Evolutionary conservation across 208 protist species (phyloP).

Genomic region (Leishmania tropica): DNA sequence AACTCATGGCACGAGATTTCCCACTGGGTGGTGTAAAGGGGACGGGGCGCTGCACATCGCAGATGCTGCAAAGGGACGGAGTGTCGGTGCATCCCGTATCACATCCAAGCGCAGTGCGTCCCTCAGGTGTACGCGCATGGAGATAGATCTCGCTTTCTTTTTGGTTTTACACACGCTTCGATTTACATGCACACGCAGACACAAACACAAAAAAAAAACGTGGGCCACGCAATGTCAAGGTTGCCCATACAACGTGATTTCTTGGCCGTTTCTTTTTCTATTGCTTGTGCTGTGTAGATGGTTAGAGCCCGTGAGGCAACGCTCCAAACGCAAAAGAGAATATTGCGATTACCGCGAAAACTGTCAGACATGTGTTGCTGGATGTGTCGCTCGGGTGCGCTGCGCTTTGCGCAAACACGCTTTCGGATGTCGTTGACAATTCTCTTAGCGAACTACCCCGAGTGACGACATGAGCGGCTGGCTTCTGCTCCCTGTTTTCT

Average conservation of each 20-base stretch:
- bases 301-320: background rate
- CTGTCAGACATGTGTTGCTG: background rate
- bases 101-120: background rate
- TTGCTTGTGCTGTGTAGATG: background rate
- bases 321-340: background rate
- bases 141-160: background rate
- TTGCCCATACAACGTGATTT: background rate
- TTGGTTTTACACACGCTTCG: background rate
- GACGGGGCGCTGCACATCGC: background rate
- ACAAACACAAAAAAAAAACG: background rate
- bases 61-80: background rate
- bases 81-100: background rate
- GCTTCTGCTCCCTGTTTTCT: background rate
- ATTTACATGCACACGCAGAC: background rate
- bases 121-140: background rate
- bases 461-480: background rate
- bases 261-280: background rate
- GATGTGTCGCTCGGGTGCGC: background rate
- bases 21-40: background rate
- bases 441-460: background rate
- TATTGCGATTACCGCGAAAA: too few species aligned
- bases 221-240: background rate
- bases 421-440: too few species aligned
- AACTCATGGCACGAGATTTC: background rate
- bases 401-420: background rate